Evolutionary conservation across 208 protist species (phyloP).

Genomic region (Leishmania tropica): DNA sequence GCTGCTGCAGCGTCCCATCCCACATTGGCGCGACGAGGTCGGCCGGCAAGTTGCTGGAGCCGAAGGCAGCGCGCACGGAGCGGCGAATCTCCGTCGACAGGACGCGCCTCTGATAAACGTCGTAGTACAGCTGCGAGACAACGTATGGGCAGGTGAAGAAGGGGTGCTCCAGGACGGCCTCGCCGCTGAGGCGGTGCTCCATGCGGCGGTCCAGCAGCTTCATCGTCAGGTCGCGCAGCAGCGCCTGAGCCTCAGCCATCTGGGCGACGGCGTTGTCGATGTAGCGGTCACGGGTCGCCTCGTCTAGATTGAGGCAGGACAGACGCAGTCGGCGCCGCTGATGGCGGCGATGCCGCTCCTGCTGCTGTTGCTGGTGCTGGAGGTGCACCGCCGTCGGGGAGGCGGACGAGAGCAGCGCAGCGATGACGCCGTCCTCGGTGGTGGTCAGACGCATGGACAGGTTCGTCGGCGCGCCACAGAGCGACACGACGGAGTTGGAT

Average conservation of each 20-base stretch:
- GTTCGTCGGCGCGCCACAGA: slow-evolving; percentile 29
- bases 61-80: neutral
- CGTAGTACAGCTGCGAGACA: slow-evolving; percentile 77
- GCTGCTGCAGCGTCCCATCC: slow-evolving; percentile 5
- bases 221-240: slow-evolving; percentile 69
- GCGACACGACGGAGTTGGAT: slow-evolving; percentile 19
- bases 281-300: slow-evolving; percentile 40
- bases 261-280: slow-evolving; percentile 40
- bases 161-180: slow-evolving; percentile 79
- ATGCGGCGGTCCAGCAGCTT: slow-evolving; percentile 58
- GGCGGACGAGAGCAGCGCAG: slow-evolving; percentile 27
- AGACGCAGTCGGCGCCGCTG: slow-evolving; percentile 25
- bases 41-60: neutral
- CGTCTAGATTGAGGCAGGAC: slow-evolving; percentile 34
- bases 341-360: slow-evolving; percentile 17
- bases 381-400: slow-evolving; percentile 16
- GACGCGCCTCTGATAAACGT: slow-evolving; percentile 33
- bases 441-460: slow-evolving; percentile 28
- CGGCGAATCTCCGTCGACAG: slow-evolving; percentile 13
- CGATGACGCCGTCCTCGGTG: slow-evolving; percentile 23
- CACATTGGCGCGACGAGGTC: slow-evolving; percentile 1
- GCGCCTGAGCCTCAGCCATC: slow-evolving; percentile 58
- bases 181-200: slow-evolving; percentile 64
- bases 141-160: slow-evolving; percentile 87
- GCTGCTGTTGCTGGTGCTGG: slow-evolving; percentile 22